Percentiles rank a stretch among this genome's conserved stretches.
Conservation (phyloP, 352 stramenopile species). For the Pythium folliculosum region DNA sequence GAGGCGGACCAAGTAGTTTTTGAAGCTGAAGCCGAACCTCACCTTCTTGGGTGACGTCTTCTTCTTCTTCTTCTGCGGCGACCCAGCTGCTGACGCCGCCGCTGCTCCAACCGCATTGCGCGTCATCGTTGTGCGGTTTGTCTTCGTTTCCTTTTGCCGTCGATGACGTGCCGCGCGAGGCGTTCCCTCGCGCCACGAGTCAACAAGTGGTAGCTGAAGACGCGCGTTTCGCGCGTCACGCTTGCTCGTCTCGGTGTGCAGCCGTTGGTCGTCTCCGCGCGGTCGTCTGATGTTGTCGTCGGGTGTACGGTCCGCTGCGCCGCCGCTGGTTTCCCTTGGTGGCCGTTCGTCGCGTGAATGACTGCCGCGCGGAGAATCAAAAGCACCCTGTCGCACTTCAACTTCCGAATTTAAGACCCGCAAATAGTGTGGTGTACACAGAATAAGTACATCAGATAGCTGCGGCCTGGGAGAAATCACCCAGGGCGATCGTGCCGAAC, state of each 20-base stretch:
- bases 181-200: no score
- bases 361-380: not conserved
- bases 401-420: constrained; percentile 20
- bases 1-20: constrained; percentile 1
- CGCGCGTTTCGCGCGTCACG: not conserved
- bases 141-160: not conserved
- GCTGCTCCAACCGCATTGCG: not conserved
- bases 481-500: not conserved
- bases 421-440: constrained; percentile 15
- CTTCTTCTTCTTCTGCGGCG: constrained; percentile 6
- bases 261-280: not conserved
- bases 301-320: not conserved
- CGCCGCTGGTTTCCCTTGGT: constrained; percentile 1
- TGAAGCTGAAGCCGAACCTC: constrained; percentile 13
- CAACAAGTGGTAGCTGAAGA: no score
- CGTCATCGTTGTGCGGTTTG: not conserved
- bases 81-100: not conserved
- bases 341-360: not conserved
- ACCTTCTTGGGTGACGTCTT: constrained; percentile 13
- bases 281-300: not conserved
- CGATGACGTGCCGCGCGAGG: no score
- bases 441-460: no score
- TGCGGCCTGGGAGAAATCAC: no score
- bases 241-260: not conserved
- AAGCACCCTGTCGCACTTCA: constrained; percentile 27